phyloP scores from a whole-genome alignment of 352 stramenopile species.

The Pythium diclinum region DNA sequence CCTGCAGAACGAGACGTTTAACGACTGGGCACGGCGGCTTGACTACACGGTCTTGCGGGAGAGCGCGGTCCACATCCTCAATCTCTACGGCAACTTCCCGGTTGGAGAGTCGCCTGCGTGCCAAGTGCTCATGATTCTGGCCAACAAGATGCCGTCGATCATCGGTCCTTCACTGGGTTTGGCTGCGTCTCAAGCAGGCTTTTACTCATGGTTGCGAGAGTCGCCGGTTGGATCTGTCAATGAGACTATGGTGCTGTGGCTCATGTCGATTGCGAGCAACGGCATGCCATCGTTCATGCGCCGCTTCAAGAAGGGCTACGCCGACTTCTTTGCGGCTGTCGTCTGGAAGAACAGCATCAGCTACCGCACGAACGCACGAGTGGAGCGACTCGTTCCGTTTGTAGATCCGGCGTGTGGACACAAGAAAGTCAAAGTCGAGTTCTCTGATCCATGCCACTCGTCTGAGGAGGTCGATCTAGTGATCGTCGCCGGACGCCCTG shows the following conservation, averaged over 20 bases:
- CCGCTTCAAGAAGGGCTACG: constrained; percentile 13
- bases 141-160: constrained; percentile 21
- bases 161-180: constrained; percentile 2
- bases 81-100: constrained; percentile 13
- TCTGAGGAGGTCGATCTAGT: not conserved
- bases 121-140: constrained; percentile 17
- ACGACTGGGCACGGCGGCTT: not conserved
- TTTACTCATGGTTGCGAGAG: not conserved
- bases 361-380: constrained; percentile 17
- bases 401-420: not conserved
- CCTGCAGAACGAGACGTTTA: constrained; percentile 2
- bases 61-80: not conserved
- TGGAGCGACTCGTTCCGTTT: not conserved
- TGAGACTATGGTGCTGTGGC: constrained; percentile 3
- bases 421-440: not conserved
- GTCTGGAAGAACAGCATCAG: constrained; percentile 8
- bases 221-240: constrained; percentile 2
- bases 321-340: not conserved
- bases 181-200: not conserved
- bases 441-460: not conserved
- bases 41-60: not conserved
- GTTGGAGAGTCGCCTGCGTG: constrained; percentile 10
- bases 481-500: constrained; percentile 8
- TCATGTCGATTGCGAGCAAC: not conserved
- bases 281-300: constrained; percentile 8